These are phyloP conservation scores for Citrullus colocynthis DNA, from an alignment of 306 rosid species.

Conservation along the genomic window DNA sequence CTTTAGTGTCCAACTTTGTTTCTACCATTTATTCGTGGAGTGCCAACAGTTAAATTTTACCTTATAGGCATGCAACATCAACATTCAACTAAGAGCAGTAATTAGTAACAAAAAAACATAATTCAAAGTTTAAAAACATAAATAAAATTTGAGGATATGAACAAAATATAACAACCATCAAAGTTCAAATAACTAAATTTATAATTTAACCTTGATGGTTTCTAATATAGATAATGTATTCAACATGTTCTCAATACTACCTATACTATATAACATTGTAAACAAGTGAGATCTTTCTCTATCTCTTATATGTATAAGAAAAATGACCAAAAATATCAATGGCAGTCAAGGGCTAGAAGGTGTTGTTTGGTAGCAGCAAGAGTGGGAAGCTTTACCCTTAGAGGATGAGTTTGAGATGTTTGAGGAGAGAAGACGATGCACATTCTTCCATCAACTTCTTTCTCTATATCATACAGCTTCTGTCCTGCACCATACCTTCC, in stretches of 20 bases:
- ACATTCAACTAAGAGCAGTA: no score
- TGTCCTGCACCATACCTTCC: slow-evolving; percentile 84
- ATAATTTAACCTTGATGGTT: neutral
- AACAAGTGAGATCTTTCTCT: neutral
- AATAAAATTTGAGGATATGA: no score
- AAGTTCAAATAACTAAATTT: neutral
- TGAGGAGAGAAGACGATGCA: slow-evolving; percentile 51
- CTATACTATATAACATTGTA: neutral
- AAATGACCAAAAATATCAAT: neutral
- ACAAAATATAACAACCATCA: neutral
- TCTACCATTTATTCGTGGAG: no score
- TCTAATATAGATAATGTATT: neutral
- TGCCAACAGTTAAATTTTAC: no score
- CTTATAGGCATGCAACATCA: no score
- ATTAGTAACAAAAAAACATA: no score
- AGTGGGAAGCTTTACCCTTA: slow-evolving; percentile 71
- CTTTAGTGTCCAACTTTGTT: no score
- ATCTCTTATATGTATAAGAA: neutral
- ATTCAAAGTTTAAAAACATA: no score
- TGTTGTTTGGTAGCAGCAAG: slow-evolving; percentile 54
- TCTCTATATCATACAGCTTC: slow-evolving; percentile 39
- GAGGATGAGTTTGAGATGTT: slow-evolving; percentile 25
- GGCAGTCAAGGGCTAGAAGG: slow-evolving; percentile 17
- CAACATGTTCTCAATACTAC: neutral
- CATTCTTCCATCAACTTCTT: slow-evolving; percentile 4